phyloP scores from a whole-genome alignment of 2,329 filamentous ascomycete genomes.

The Thelonectria discophora region DNA sequence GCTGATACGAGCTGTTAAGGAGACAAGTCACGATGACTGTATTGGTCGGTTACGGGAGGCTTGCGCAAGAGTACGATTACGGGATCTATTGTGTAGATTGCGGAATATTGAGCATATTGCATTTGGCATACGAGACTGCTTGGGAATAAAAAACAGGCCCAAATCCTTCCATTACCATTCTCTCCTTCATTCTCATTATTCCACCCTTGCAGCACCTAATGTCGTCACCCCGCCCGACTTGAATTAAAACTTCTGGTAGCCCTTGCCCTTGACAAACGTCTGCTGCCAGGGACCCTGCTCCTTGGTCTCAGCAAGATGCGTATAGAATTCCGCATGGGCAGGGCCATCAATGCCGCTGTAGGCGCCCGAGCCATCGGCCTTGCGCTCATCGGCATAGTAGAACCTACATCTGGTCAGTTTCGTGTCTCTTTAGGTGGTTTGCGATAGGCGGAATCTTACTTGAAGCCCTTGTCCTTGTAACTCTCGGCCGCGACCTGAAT shows the following conservation, averaged over 20 bases:
- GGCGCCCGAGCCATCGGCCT: conserved; percentile 47
- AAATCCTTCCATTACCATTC: no score
- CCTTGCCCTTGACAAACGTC: conserved; percentile 53
- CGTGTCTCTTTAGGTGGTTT: rapidly evolving
- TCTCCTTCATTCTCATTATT: no score
- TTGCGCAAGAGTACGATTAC: no score
- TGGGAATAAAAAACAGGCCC: no score
- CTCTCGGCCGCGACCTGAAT: conserved; percentile 45
- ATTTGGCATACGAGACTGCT: no score
- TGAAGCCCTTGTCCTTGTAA: conserved; percentile 47
- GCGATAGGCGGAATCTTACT: conserved; percentile 34
- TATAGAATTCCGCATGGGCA: conserved; percentile 53
- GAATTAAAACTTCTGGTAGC: conserved; percentile 49
- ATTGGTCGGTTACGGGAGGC: no score
- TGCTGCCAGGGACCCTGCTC: conserved; percentile 57
- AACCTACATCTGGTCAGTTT: conserved; percentile 48
- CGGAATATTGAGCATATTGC: no score
- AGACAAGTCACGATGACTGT: not conserved
- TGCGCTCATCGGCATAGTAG: conserved; percentile 61
- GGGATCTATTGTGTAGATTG: no score
- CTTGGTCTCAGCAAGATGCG: conserved; percentile 50
- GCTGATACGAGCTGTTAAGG: no score
- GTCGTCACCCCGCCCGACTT: not conserved
- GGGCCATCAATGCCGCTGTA: conserved; percentile 47
- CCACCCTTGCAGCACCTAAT: not conserved